phyloP scores from a whole-genome alignment of 345 rosid species.

The Brassica incana region DNA sequence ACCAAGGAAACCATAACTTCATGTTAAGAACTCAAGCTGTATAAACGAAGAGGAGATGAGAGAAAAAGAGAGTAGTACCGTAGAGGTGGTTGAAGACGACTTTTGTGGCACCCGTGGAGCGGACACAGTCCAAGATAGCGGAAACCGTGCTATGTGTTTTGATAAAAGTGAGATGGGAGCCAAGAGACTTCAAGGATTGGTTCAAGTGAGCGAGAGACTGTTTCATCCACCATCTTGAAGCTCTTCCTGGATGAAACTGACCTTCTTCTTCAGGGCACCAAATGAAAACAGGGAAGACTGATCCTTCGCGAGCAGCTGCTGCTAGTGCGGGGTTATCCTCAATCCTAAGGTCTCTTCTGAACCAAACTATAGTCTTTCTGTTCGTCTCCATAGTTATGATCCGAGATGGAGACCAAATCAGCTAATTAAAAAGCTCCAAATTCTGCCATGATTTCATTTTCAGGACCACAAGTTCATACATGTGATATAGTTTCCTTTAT shows the following conservation, averaged over 20 bases:
- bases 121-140: conserved; percentile 69
- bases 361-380: conserved; percentile 82
- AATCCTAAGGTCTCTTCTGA: conserved; percentile 90
- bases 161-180: conserved; percentile 68
- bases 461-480: not conserved
- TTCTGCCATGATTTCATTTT: not conserved
- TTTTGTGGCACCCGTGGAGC: conserved; percentile 61
- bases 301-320: conserved; percentile 77
- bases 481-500: not conserved
- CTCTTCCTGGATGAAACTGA: conserved; percentile 87
- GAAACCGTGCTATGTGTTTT: conserved; percentile 63
- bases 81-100: conserved; percentile 84
- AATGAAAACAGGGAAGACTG: conserved; percentile 72
- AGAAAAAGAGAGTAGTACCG: conserved; percentile 46
- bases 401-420: not conserved
- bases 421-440: not conserved
- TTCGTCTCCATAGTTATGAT: conserved; percentile 40
- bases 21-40: not conserved
- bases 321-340: conserved; percentile 96
- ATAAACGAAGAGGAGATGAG: not conserved
- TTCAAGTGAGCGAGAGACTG: conserved; percentile 68
- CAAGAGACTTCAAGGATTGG: conserved; percentile 72
- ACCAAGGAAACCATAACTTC: not conserved
- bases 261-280: conserved; percentile 96
- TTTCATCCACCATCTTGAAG: conserved; percentile 97